Evolutionary conservation across 2,329 filamentous ascomycete species (phyloP), one percentile per base, ranked within the genome.

Genomic region (Penicillium frequentans): DNA sequence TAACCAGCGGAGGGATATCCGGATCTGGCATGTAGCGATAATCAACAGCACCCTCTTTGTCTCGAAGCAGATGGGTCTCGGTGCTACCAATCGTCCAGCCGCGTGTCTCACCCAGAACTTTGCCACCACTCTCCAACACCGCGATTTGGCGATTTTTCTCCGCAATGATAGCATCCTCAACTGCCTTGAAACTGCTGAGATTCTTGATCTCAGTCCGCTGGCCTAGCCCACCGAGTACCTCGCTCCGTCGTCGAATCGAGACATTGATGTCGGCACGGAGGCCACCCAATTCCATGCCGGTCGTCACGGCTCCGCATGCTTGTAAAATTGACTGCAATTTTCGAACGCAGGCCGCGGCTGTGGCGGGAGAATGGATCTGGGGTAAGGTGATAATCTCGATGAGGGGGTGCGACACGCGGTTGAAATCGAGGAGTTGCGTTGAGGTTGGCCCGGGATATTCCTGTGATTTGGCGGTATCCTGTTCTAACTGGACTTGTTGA

Each of bases 1-100:
- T 89, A 2, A 92, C 71, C 1, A 99, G 80, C 1, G 95, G 91
- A 0, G 85, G 83, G 14, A 99, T 81, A 70, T 99, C 95, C 5
- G 95, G 91, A 72, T 99, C 95, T 0, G 95, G 93, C 93, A 99
- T 98, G 71, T 99, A 99, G 43, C 95, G 84, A 74, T 99, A 99
- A 74, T 99, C 95, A 6, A 98, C 92, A 70, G 96, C 93, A 48
- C 95, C 95, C 73, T 98, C 95, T 73, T 99, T 99, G 26, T 91
- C 91, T 67, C 95, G 85, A 44, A 99, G 78, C 42, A 89, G 84
- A 57, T 86, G 86, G 3, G 95, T 98, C 71, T 92, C 88, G 4
- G 86, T 91, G 61, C 86, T 88, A 2, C 92, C 92, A 24, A 96
- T 83, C 1, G 91, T 90, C 92, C 93, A 99, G 6, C 95, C 93